A percentile compares a stretch with the other conserved stretches of the same genome.
Evolutionary conservation across 257 asterid species (phyloP).

Genomic region (Prunella vulgaris): DNA sequence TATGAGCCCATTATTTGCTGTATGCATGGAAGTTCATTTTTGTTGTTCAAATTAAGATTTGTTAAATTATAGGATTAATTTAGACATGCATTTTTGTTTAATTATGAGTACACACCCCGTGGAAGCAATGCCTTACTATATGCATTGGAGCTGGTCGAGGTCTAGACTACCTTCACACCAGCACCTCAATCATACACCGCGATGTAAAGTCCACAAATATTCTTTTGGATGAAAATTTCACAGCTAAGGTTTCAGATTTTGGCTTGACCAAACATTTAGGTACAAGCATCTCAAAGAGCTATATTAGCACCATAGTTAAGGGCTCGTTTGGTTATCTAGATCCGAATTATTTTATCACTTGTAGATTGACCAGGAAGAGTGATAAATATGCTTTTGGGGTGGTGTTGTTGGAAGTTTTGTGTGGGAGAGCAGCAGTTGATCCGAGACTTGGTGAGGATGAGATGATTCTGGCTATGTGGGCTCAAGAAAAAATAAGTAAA

Average conservation of each 20-base stretch:
- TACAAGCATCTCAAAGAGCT: background rate
- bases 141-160: conserved; percentile 12
- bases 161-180: conserved; percentile 11
- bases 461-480: background rate
- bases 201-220: conserved; percentile 15
- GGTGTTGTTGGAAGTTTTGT: conserved; percentile 6
- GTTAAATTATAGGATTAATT: too few species aligned
- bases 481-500: background rate
- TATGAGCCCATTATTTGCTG: too few species aligned
- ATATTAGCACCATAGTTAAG: background rate
- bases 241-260: conserved; percentile 4
- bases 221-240: background rate
- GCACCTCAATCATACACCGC: conserved; percentile 4
- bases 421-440: background rate
- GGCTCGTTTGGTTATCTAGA: conserved; percentile 5
- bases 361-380: background rate
- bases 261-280: conserved; percentile 5
- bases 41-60: too few species aligned
- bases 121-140: background rate
- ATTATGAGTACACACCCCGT: too few species aligned
- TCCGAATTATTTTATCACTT: background rate
- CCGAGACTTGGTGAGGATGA: background rate
- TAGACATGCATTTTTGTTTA: too few species aligned
- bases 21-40: too few species aligned
- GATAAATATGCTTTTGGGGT: conserved; percentile 11